Evolutionary conservation across 345 rosid genomes (phyloP).

Genomic region (Hibiscus tridactylites): DNA sequence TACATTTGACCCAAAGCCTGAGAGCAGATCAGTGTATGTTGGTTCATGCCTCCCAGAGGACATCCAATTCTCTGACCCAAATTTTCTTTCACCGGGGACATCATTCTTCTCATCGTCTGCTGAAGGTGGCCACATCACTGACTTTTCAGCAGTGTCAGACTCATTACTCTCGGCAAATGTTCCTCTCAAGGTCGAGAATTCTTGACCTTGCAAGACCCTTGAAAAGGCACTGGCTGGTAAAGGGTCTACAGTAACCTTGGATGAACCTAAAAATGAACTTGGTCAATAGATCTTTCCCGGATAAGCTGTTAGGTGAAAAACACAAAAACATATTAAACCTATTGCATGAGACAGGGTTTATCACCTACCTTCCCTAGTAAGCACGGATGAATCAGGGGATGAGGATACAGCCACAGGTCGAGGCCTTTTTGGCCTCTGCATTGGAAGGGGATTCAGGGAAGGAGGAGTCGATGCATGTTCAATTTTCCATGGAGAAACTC

Average conservation of each 20-base stretch:
- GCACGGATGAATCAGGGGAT: not conserved
- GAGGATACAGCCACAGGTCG: not conserved
- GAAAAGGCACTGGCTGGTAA: conserved; percentile 43
- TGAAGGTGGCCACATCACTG: conserved; percentile 33
- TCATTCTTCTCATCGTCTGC: not conserved
- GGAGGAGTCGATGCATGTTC: not conserved
- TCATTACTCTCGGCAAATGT: conserved; percentile 40
- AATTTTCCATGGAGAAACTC: not conserved
- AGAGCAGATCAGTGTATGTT: not conserved
- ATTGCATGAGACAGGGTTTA: not conserved
- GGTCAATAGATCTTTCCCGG: not conserved
- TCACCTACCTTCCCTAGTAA: not conserved
- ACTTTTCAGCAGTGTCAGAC: conserved; percentile 46
- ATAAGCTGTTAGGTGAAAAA: not conserved
- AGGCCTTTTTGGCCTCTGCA: not conserved
- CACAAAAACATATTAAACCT: not conserved
- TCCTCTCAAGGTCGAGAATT: conserved; percentile 59
- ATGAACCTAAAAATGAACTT: conserved; percentile 25
- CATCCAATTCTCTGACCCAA: not conserved
- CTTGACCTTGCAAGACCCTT: conserved; percentile 82
- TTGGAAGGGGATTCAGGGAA: not conserved
- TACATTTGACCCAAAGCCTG: not conserved
- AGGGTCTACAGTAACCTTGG: conserved; percentile 48
- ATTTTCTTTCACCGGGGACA: not conserved
- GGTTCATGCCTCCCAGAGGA: not conserved